Evolutionary conservation across 2,329 filamentous ascomycete species (phyloP).

Genomic region (Emergomyces orientalis): DNA sequence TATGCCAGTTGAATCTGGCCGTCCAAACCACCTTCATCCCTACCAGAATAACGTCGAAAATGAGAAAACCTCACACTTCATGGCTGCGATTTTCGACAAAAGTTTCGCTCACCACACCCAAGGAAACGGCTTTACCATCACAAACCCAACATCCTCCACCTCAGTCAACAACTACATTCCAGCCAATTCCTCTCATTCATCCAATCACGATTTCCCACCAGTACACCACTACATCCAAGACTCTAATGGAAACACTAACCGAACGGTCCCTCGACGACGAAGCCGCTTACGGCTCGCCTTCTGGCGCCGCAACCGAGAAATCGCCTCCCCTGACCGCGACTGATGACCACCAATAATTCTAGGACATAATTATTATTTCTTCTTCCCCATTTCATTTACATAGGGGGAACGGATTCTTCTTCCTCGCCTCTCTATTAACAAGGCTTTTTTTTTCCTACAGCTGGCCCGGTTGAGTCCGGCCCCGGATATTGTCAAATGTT

Average conservation of each 20-base stretch:
- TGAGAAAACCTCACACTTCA: conserved; percentile 8
- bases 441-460: not conserved
- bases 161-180: conserved; percentile 6
- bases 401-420: conserved; percentile 1
- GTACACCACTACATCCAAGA: not conserved
- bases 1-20: not conserved
- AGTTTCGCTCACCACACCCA: conserved; percentile 12
- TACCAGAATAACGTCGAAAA: not conserved
- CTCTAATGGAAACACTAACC: conserved; percentile 5
- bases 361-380: conserved; percentile 4
- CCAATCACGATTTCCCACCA: conserved; percentile 2
- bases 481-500: not conserved
- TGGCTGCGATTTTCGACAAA: conserved; percentile 15
- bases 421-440: not conserved
- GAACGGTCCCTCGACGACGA: conserved; percentile 26
- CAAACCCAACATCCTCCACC: conserved; percentile 9
- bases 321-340: conserved; percentile 3
- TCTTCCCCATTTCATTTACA: not conserved
- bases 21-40: not conserved
- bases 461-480: not conserved
- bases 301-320: conserved; percentile 27
- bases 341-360: conserved; percentile 5
- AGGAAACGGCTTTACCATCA: conserved; percentile 6
- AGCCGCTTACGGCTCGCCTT: conserved; percentile 35
- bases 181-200: conserved; percentile 6